phyloP scores from a whole-genome alignment of 345 rosid species.

The Aegle marmelos region DNA sequence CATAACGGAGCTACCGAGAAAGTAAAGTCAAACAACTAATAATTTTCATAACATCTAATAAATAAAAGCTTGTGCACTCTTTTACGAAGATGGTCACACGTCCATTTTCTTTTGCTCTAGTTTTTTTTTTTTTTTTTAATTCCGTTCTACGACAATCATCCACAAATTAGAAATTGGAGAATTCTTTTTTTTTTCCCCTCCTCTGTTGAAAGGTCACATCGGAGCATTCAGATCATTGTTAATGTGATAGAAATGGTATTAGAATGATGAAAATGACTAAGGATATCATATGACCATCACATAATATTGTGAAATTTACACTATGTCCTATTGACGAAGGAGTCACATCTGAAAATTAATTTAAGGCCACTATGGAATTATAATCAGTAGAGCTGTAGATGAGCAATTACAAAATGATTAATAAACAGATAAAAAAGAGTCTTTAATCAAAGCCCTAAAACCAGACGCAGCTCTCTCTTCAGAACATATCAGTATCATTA shows the following conservation, averaged over 20 bases:
- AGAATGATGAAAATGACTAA: background rate
- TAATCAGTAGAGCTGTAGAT: background rate
- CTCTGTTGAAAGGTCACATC: no score
- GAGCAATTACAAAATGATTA: constrained; percentile 10
- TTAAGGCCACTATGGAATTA: constrained; percentile 7
- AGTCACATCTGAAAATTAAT: background rate
- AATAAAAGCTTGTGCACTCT: constrained; percentile 10
- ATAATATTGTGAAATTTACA: constrained; percentile 20
- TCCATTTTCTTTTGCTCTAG: background rate
- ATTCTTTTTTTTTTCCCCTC: no score
- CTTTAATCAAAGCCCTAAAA: background rate
- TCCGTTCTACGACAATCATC: no score
- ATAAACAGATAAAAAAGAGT: constrained; percentile 15
- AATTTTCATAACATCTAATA: constrained; percentile 20
- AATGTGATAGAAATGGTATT: background rate
- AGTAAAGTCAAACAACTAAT: constrained; percentile 38
- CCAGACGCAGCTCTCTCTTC: constrained; percentile 13
- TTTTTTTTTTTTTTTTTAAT: background rate
- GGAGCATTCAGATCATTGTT: background rate
- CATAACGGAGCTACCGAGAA: constrained; percentile 25
- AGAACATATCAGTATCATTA: constrained; percentile 40
- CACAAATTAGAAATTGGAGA: no score
- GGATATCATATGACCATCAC: background rate
- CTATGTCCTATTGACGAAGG: constrained; percentile 16
- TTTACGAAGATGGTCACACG: background rate